Conservation (phyloP, 2,329 filamentous ascomycete species). For the Calonectria naviculata region DNA sequence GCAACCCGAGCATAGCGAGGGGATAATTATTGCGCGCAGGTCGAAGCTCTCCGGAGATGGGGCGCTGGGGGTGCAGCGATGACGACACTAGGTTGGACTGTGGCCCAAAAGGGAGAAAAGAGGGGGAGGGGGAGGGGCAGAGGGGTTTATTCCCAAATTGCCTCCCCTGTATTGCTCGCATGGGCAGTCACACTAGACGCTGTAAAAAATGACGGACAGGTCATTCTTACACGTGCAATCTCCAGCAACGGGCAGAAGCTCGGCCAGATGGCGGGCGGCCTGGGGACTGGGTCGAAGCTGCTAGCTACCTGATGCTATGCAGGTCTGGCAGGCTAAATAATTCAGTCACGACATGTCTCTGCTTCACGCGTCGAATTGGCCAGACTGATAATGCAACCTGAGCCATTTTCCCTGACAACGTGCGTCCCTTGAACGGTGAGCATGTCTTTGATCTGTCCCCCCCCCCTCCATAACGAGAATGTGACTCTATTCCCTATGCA, state of each 20-base stretch:
- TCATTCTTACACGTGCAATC: slow-evolving; percentile 17
- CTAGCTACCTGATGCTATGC: background rate
- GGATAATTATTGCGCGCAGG: slow-evolving; percentile 11
- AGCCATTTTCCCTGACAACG: slow-evolving; percentile 17
- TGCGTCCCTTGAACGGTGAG: slow-evolving; percentile 8
- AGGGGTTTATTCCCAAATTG: slow-evolving; percentile 24
- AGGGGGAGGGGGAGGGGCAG: slow-evolving; percentile 35
- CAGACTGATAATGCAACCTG: slow-evolving; percentile 12
- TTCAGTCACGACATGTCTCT: background rate
- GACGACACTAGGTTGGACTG: slow-evolving; percentile 37
- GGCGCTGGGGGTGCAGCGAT: slow-evolving; percentile 28
- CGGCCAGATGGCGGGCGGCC: slow-evolving; percentile 7
- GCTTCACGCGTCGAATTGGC: slow-evolving; percentile 9
- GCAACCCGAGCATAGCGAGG: slow-evolving; percentile 10
- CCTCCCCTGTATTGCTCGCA: slow-evolving; percentile 20
- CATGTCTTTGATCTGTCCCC: background rate
- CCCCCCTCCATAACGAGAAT: slow-evolving; percentile 6
- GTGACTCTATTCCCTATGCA: slow-evolving; percentile 17
- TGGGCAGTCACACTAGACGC: background rate
- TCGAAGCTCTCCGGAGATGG: background rate
- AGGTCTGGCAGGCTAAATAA: background rate
- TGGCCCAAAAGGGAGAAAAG: slow-evolving; percentile 18
- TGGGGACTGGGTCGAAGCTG: background rate
- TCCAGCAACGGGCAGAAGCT: slow-evolving; percentile 12
- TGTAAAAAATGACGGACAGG: slow-evolving; percentile 6